A percentile compares a stretch with the other conserved stretches of the same genome.
These are phyloP conservation scores for Penicillium hesseltinei DNA, from an alignment of 2,329 filamentous ascomycete species.

Conservation along the genomic window DNA sequence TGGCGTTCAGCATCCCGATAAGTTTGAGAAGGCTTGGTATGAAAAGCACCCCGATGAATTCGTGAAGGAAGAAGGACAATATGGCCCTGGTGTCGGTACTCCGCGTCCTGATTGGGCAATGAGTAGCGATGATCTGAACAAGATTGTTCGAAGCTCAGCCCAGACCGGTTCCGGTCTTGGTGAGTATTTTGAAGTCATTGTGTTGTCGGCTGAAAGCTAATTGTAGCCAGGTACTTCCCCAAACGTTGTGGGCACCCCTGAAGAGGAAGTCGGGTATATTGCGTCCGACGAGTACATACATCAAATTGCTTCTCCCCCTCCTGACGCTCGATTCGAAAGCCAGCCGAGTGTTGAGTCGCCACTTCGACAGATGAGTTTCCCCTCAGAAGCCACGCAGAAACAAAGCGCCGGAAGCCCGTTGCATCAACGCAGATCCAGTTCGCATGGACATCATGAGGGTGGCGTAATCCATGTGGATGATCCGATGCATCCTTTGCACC, in stretches of 20 bases:
- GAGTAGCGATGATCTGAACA: slow-evolving; percentile 87
- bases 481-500: slow-evolving; percentile 46
- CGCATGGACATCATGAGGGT: slow-evolving; percentile 19
- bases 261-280: slow-evolving; percentile 85
- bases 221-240: slow-evolving; percentile 59
- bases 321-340: slow-evolving; percentile 43
- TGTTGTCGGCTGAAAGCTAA: slow-evolving; percentile 10
- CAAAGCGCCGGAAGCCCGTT: slow-evolving; percentile 10
- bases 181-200: slow-evolving; percentile 36
- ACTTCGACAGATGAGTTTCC: slow-evolving; percentile 51
- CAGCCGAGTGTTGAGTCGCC: slow-evolving; percentile 52
- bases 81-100: slow-evolving; percentile 58
- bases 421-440: slow-evolving; percentile 14
- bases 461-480: slow-evolving; percentile 75
- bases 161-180: slow-evolving; percentile 52
- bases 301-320: slow-evolving; percentile 66
- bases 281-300: slow-evolving; percentile 81
- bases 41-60: slow-evolving; percentile 83
- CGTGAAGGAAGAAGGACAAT: slow-evolving; percentile 69
- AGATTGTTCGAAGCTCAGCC: slow-evolving; percentile 73
- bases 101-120: slow-evolving; percentile 73
- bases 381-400: slow-evolving; percentile 46
- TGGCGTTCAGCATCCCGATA: slow-evolving; percentile 70
- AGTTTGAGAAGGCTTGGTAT: slow-evolving; percentile 88
- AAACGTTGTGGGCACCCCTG: slow-evolving; percentile 70